These are phyloP conservation scores for Emericellopsis terricola DNA, from an alignment of 495 filamentous ascomycete species.

Conservation along the genomic window DNA sequence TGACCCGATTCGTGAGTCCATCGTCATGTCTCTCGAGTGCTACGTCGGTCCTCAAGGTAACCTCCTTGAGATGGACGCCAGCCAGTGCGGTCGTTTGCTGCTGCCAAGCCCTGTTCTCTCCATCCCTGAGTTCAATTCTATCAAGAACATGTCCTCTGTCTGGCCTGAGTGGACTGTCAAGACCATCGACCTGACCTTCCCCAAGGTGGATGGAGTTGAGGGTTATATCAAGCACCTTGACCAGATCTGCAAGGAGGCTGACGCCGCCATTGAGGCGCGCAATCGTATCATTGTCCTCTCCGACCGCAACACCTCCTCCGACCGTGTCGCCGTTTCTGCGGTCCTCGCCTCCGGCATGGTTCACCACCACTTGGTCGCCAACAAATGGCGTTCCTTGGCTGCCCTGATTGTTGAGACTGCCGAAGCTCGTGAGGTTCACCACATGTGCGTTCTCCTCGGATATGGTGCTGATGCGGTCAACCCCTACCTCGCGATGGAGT, in stretches of 20 bases:
- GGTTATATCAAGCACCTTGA: constrained; percentile 87
- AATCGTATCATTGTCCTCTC: constrained; percentile 84
- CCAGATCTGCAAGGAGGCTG: constrained; percentile 72
- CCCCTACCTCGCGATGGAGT: constrained; percentile 94
- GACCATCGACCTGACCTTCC: constrained; percentile 93
- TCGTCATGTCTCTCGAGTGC: constrained; percentile 97
- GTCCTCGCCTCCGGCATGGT: constrained; percentile 87
- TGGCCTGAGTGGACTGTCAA: constrained; percentile 78
- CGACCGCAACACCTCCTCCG: constrained; percentile 69
- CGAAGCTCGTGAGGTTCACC: constrained; percentile 95
- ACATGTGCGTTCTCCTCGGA: constrained; percentile 93
- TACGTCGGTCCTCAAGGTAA: constrained; percentile 98
- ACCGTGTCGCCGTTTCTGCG: constrained; percentile 76
- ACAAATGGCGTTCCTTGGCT: constrained; percentile 86
- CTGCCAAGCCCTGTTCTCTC: constrained; percentile 85
- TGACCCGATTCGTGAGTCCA: constrained; percentile 94
- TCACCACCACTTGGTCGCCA: constrained; percentile 91
- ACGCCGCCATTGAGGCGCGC: constrained; percentile 64
- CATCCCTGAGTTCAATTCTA: constrained; percentile 77
- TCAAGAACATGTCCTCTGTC: constrained; percentile 60
- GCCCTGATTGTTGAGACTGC: constrained; percentile 87
- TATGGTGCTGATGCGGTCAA: constrained; percentile 95
- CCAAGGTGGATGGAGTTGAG: constrained; percentile 65
- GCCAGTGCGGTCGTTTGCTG: constrained; percentile 74
- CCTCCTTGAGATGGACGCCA: constrained; percentile 81